Evolutionary conservation across 2,329 filamentous ascomycete species (phyloP).

Genomic region (Fusarium pilosicola): DNA sequence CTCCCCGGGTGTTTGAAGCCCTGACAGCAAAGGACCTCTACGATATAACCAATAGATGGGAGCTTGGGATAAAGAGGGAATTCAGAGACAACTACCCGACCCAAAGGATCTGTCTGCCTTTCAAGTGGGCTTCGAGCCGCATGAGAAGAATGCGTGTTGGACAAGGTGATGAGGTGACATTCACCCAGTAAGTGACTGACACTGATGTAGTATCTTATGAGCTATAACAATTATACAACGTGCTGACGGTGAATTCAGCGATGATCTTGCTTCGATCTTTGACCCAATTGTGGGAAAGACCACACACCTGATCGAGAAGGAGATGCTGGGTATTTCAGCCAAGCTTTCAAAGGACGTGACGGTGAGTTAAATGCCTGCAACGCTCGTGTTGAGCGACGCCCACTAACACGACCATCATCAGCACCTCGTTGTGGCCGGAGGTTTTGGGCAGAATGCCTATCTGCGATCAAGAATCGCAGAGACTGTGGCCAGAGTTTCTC

Average conservation of each 20-base stretch:
- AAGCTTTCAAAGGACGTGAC: neutral
- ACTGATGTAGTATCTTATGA: neutral
- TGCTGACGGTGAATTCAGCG: neutral
- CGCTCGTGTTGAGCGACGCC: fast-evolving
- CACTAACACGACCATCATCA: neutral
- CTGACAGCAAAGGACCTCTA: fast-evolving
- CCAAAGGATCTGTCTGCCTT: neutral
- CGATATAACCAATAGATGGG: too few relatives aligned
- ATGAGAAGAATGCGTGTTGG: neutral
- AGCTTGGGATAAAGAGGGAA: fast-evolving
- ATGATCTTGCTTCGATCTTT: neutral
- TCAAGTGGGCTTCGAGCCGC: neutral
- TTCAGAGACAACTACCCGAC: neutral
- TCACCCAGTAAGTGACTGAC: neutral
- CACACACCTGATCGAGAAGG: neutral
- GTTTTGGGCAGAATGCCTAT: neutral
- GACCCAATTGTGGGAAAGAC: neutral
- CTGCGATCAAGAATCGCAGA: neutral
- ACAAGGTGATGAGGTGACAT: neutral
- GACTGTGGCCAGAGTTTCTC: neutral
- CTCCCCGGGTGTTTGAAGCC: neutral
- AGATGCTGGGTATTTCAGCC: neutral
- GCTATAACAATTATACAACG: fast-evolving
- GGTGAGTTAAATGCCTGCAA: neutral
- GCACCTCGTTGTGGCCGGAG: neutral